Percentiles rank a stretch among this genome's conserved stretches.
phyloP scores from a whole-genome alignment of 306 rosid species.

The Pyrus communis region DNA sequence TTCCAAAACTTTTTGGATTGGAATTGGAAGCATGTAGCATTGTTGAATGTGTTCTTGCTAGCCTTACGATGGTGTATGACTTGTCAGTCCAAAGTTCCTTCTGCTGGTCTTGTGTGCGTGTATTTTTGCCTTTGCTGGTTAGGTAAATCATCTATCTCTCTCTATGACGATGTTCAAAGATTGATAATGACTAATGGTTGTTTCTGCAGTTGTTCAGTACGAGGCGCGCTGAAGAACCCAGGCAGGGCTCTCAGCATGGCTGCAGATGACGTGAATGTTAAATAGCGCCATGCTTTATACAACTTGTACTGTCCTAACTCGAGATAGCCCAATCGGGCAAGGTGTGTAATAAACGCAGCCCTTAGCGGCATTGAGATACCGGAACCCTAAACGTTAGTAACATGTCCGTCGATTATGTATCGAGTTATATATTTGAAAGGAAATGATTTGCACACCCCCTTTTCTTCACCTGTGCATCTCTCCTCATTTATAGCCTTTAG shows the following conservation, averaged over 20 bases:
- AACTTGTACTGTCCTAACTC: neutral
- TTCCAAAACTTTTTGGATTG: no score
- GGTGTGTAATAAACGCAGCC: neutral
- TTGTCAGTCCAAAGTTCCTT: neutral
- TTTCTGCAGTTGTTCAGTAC: constrained; percentile 5
- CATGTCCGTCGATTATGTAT: no score
- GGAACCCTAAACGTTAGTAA: no score
- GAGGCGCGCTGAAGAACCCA: constrained; percentile 1
- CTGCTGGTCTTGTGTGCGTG: neutral
- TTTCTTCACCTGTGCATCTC: no score
- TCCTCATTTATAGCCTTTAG: no score
- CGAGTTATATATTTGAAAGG: no score
- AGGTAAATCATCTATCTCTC: neutral
- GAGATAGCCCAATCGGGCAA: neutral
- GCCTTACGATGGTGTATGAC: neutral
- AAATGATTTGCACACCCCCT: no score
- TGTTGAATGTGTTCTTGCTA: neutral
- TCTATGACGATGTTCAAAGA: neutral
- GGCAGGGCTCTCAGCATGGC: neutral
- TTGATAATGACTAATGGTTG: neutral
- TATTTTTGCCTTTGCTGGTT: neutral
- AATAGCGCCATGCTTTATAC: neutral
- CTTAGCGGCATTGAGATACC: neutral
- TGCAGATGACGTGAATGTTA: neutral
- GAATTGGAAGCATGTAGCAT: neutral